These are phyloP conservation scores for Pugionium dolabratum DNA, from an alignment of 345 rosid genomes.

Conservation along the genomic window DNA sequence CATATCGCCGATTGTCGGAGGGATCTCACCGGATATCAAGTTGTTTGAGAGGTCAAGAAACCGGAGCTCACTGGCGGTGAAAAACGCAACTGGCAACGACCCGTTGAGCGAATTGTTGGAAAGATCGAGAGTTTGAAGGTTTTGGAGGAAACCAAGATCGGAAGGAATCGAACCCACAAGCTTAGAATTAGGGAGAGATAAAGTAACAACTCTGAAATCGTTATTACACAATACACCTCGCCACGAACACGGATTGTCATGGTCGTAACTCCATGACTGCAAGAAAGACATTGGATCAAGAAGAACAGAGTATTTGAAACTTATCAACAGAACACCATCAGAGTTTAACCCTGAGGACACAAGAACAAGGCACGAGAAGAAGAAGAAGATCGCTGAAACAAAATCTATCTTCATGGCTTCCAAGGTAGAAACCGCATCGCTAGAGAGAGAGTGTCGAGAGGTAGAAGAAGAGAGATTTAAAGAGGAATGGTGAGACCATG, in stretches of 20 bases:
- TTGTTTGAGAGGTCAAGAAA: constrained; percentile 77
- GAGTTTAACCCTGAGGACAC: constrained; percentile 44
- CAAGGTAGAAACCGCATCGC: constrained; percentile 47
- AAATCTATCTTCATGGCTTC: constrained; percentile 46
- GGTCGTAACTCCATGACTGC: constrained; percentile 58
- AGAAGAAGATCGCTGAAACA: constrained; percentile 30
- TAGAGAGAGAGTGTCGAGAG: constrained; percentile 21
- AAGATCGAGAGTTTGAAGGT: constrained; percentile 65
- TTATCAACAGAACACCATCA: constrained; percentile 76
- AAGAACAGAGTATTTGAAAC: constrained; percentile 66
- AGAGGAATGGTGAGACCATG: constrained; percentile 41
- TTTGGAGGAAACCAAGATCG: constrained; percentile 59
- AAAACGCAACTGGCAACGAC: constrained; percentile 61
- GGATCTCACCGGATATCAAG: constrained; percentile 70
- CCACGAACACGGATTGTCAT: constrained; percentile 84
- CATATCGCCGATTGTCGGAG: constrained; percentile 36
- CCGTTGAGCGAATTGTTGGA: constrained; percentile 88
- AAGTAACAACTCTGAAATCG: constrained; percentile 50
- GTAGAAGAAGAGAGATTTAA: constrained; percentile 44
- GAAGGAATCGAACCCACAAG: constrained; percentile 77
- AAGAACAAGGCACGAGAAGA: constrained; percentile 42
- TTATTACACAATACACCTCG: constrained; percentile 63
- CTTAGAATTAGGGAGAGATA: constrained; percentile 65
- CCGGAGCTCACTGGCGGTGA: constrained; percentile 54
- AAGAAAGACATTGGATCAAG: constrained; percentile 71